These are phyloP conservation scores for Agaricus blazei DNA, from an alignment of 768 basidiomycete species.

Conservation along the genomic window DNA sequence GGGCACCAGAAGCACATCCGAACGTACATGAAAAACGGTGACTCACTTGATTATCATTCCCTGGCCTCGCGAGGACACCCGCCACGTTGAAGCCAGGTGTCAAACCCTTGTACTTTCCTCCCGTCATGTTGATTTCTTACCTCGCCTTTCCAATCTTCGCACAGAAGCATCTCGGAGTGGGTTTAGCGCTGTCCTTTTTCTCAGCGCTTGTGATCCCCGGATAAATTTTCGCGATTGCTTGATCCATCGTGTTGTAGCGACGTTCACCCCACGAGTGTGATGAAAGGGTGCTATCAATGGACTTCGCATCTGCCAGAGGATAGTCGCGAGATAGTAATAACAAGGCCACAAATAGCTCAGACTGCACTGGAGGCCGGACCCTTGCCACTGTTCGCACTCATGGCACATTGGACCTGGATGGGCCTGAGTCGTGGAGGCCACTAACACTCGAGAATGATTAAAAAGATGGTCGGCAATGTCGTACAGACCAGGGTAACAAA, in stretches of 20 bases:
- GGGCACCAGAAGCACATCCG: neutral
- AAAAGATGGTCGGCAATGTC: neutral
- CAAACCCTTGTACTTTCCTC: neutral
- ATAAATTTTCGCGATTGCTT: conserved; percentile 2
- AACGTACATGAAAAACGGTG: neutral
- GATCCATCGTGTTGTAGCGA: conserved; percentile 3
- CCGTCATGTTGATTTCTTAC: neutral
- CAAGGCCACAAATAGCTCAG: neutral
- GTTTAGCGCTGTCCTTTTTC: neutral
- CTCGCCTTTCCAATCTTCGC: neutral
- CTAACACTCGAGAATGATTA: neutral
- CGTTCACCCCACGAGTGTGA: neutral
- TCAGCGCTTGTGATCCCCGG: neutral
- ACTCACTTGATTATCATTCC: neutral
- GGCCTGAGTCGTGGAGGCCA: conserved; percentile 2
- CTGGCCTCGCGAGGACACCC: neutral
- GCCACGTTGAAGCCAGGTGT: neutral
- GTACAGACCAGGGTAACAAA: neutral
- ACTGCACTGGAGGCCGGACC: neutral
- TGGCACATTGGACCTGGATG: neutral
- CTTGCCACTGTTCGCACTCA: neutral
- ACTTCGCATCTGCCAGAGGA: neutral
- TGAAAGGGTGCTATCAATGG: neutral
- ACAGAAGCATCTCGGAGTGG: neutral
- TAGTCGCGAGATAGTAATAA: neutral